Conservation (phyloP, 345 rosid genomes). For the Kernera saxatilis region DNA sequence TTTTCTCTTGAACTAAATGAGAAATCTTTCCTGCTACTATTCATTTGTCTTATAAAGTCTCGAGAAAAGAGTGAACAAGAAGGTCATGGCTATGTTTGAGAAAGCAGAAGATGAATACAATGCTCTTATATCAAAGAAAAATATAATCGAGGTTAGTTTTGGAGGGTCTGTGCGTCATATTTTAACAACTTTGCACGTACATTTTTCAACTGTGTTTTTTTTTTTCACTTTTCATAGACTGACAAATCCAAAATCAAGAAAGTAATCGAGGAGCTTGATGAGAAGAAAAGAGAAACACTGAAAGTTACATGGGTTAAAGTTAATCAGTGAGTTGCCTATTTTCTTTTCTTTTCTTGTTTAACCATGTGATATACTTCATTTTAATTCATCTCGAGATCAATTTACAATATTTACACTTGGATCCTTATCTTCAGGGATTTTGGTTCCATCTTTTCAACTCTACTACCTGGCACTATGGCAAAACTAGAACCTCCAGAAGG, state of each 20-base stretch:
- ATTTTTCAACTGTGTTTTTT: conserved; percentile 4
- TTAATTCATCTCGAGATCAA: not conserved
- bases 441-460: conserved; percentile 89
- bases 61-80: conserved; percentile 96
- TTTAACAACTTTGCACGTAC: not conserved
- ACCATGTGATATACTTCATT: not conserved
- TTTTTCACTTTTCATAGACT: conserved; percentile 38
- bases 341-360: not conserved
- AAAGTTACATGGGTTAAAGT: conserved; percentile 96
- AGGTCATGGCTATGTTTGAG: conserved; percentile 96
- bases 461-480: conserved; percentile 86
- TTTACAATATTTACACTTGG: not conserved
- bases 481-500: conserved; percentile 92
- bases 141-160: conserved; percentile 75
- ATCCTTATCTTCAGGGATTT: conserved; percentile 55
- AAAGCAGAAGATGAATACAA: conserved; percentile 95
- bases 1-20: not conserved
- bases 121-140: conserved; percentile 78
- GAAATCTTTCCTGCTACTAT: not conserved
- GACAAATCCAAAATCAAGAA: conserved; percentile 89
- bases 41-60: conserved; percentile 42
- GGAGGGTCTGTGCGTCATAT: conserved; percentile 4
- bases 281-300: conserved; percentile 92
- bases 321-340: conserved; percentile 44
- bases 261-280: conserved; percentile 95